These are phyloP conservation scores for Filobasidium uniguttulatum DNA, from an alignment of 1,284 basidiomycete species.

Conservation along the genomic window DNA sequence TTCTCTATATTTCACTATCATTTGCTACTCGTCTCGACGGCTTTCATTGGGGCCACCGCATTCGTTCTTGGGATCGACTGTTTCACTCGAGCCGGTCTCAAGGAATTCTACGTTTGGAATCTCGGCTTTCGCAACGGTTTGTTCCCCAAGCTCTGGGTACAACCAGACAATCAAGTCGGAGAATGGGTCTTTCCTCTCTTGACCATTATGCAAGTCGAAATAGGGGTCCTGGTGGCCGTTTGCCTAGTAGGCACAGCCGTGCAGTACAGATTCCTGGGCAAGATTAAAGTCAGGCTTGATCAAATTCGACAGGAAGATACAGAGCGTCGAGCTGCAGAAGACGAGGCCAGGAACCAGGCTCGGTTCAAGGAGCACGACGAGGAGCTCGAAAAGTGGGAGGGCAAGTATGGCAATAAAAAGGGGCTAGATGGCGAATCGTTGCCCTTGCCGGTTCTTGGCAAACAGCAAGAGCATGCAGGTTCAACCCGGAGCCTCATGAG, in stretches of 20 bases:
- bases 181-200: slow-evolving; percentile 62
- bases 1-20: slow-evolving; percentile 63
- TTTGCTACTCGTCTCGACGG: slow-evolving; percentile 65
- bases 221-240: slow-evolving; percentile 69
- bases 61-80: slow-evolving; percentile 88
- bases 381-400: slow-evolving; percentile 77
- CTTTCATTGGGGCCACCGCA: slow-evolving; percentile 65
- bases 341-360: slow-evolving; percentile 59
- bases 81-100: slow-evolving; percentile 74
- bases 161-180: slow-evolving; percentile 33
- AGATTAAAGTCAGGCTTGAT: slow-evolving; percentile 60
- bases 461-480: slow-evolving; percentile 10
- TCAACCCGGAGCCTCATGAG: slow-evolving; percentile 18
- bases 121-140: slow-evolving; percentile 51
- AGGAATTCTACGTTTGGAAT: slow-evolving; percentile 96
- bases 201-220: slow-evolving; percentile 83
- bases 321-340: slow-evolving; percentile 55
- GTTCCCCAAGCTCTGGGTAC: slow-evolving; percentile 52
- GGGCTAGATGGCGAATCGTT: slow-evolving; percentile 3
- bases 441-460: slow-evolving; percentile 2
- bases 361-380: slow-evolving; percentile 52
- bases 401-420: slow-evolving; percentile 48
- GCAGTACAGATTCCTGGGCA: slow-evolving; percentile 68
- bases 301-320: slow-evolving; percentile 62
- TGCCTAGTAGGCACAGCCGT: slow-evolving; percentile 57